Evolutionary conservation across 768 basidiomycete species (phyloP), one percentile per base, ranked within the genome.

Genomic region (Phlebiopsis gigantea): DNA sequence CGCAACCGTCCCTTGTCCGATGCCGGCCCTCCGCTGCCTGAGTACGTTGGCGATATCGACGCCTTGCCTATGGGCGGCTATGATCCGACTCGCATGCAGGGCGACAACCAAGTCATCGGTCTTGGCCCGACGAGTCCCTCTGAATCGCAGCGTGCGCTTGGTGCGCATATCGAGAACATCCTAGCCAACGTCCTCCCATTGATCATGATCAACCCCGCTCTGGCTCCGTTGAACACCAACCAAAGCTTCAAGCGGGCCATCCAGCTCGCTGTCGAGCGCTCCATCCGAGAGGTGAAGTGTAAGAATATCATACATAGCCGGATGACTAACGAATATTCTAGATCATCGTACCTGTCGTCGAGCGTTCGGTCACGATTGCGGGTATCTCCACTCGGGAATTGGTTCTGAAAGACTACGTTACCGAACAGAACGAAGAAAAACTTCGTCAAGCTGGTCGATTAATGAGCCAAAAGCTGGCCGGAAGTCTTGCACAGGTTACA

Each of bases 291-390:
- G 78, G 92, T 93, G 65, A 67, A 73, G 65, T 15, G 47, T 34
- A 39, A n/a, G 14, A 46, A 51, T 55, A 12, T 1, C 14, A 24
- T 52, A 4, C 15, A 57, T 26, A 47, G 49, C 51, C 24, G 19
- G 41, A 21, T 39, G 5, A 21, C 31, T 58, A 21, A 45, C 34
- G 15, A 17, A 29, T 8, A 14, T 22, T 30, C 17, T 61, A 93
- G 87, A 98, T 98, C 57, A 95, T 99, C 63, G 77, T 95, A 17
- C 97, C 97, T 5, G 96, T 99, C 51, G 95, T 99, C 22, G 97
- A 99, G 65, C 84, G 97, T 52, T 98, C 95, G 21, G 97, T 98
- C 22, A 98, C 97, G 0, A 98, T 99, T 62, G 96, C 96, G 10
- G 93, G 94, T 24, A 98, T 98, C 62, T 98, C 97, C 14, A 96